Evolutionary conservation across 768 basidiomycete species (phyloP), one percentile per base, ranked within the genome.

Genomic region (Pleurotus cornucopiae): DNA sequence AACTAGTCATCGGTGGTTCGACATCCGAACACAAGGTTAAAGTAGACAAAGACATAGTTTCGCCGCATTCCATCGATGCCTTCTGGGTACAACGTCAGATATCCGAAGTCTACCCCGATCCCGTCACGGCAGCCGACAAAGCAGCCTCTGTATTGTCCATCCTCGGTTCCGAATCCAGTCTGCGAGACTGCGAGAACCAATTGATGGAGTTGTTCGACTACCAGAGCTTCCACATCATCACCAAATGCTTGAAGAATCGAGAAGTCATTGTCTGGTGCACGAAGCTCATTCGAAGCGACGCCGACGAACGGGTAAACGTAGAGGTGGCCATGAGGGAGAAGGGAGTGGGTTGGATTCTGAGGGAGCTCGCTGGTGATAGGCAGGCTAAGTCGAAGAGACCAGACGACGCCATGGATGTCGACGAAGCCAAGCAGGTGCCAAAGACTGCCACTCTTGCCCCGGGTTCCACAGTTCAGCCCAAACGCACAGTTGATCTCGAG

Each of bases 1-100:
- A 97, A 40, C 82, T 96, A 46, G 86, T 97, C 56, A 91, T 91
- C 21, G 86, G 84, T 56, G 86, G 80, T 47, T 75, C 83, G 0
- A 77, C 84, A 12, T 69, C 72, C 30, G 70, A 74, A 18, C 79
- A 78, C 54, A 77, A 79, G 58, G 67, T 78, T 52, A 78, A 79
- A 59, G 76, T 74, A 45, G 86, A 91, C 70, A 85, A 86, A 62
- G 91, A 92, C 62, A 74, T 85, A 53, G 87, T 98, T 40, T 87
- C 93, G 0, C 94, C 94, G 0, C 93, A 97, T 59, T 80, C 86
- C 49, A 86, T 99, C 64, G 96, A 99, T 68, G 96, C 84, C 23
- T 98, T 98, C 84, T 99, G 95, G 95, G 92, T 99, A 0, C 97
- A 99, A 66, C 88, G 95, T 1, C 89, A 96, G 57, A 86, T 98